Evolutionary conservation across 2,329 filamentous ascomycete species (phyloP), one percentile per base, ranked within the genome.

Genomic region (Aspergillus sp.): DNA sequence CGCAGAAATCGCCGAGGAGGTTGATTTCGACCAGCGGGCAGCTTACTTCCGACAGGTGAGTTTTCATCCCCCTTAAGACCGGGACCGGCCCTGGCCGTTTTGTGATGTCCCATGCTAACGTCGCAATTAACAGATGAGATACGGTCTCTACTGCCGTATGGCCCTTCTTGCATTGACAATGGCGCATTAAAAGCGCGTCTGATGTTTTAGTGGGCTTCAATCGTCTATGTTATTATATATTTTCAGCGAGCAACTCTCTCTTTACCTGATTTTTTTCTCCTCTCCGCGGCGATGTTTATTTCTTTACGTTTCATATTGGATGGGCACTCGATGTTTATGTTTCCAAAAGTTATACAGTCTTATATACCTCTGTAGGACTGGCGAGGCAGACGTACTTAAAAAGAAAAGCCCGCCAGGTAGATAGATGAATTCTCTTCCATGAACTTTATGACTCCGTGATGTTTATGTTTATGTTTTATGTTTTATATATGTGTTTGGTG

Each of bases 11-110:
- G 87, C 88, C 34, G 91, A 96, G 78, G 95, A 99, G 80, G 92
- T 99, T 48, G 95, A 99, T 77, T 96, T 96, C 79, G 95, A 99
- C 79, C 91, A 96, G 74, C 82, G 95, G 67, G 95, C 95, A 58
- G 93, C 95, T 55, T 99, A 99, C 81, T 99, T 99, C 80, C 87
- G 95, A 89, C 95, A 99, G 89, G 93, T 96, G 79, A 86, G 90
- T 84, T 20, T 17, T 24, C 17, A 56, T 45, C 53, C 39, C 50
- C 15, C 32, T 36, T 49, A 45, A 26, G 17, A 30, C 48, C 36
- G 6, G 22, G 12, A 42, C 6, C 7, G 17, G 22, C 22, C 26
- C 26, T 8, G 26, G 9, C 26, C 26, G 26, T 9, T 9, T 30
- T 32, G 34, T 36, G 30, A n/a, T n/a, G 32, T 55, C 2, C 8